phyloP scores from a whole-genome alignment of 106 monocot species.

The Hemerocallis citrina region DNA sequence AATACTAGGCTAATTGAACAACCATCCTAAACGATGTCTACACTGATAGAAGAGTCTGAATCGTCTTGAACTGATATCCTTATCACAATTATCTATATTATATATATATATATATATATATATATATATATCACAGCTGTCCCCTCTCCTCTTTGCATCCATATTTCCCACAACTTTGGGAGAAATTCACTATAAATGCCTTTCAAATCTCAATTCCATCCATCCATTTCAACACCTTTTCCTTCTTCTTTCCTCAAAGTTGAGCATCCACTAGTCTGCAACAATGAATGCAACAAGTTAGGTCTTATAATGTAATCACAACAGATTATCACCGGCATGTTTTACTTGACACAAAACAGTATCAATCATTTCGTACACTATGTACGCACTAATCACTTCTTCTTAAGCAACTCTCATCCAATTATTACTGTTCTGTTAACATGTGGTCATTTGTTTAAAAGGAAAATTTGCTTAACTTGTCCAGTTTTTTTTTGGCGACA shows the following conservation, averaged over 20 bases:
- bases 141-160: background rate
- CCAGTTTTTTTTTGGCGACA: too few species aligned
- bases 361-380: background rate
- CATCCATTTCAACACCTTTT: constrained; percentile 1
- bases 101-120: too few species aligned
- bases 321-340: background rate
- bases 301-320: background rate
- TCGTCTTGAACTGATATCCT: too few species aligned
- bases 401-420: background rate
- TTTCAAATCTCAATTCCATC: background rate
- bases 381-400: background rate
- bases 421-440: background rate
- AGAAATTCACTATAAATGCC: background rate
- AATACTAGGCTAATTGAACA: too few species aligned
- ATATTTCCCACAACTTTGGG: background rate
- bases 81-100: too few species aligned
- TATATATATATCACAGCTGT: too few species aligned
- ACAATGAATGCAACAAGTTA: background rate
- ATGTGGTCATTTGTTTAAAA: background rate
- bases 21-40: too few species aligned
- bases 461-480: too few species aligned
- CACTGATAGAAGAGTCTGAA: too few species aligned
- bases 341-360: background rate
- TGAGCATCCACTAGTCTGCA: constrained; percentile 5
- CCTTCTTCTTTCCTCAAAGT: background rate